Base-by-base conservation (phyloP, 1,284 basidiomycete genomes). In the Sphagnurus paluster region DNA sequence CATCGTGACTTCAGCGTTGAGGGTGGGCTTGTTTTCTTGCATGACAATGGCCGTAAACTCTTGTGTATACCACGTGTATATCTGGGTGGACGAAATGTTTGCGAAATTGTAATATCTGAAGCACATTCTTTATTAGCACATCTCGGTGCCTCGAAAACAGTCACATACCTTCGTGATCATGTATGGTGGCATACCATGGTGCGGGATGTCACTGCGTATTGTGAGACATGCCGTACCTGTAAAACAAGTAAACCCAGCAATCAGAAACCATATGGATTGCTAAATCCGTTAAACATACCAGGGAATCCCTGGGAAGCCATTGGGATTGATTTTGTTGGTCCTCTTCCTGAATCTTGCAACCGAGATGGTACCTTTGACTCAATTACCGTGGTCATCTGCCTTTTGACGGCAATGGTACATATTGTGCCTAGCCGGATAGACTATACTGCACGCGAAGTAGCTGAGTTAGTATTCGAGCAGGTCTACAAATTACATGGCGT, bases 401-500 rank as follows among this genome's bases (percentile, higher is more conserved):
- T 64, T 0, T 44, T 77, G 0, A 70, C 64, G 0, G 33, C 24
- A 20, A 70, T 56, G 61, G 67, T 69, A 0, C 66, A 71, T 30
- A 39, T 74, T 0, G 39, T 73, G 0, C 64, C 67, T 0, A 61
- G 56, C 7, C 17, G 52, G 0, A 56, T 54, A 5, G 65, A 62
- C 2, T 69, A 67, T 43, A 62, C 25, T 2, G 65, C 72, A 1
- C 44, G 44, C 16, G 58, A 75, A 3, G 52, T 73, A 0, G 69
- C 72, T 0, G 65, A 71, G 42, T 13, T 73, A 3, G 49, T 74
- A 11, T 67, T 73, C 37, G 51, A 59, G 2, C 43, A 59, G 10
- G 57, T 76, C 0, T 70, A 70, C 42, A 61, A 61, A 19, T 56
- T 70, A 9, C 70, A 74, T 52, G 68, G 73, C 0, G 39, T 76